A percentile compares a stretch with the other conserved stretches of the same genome.
Conservation (phyloP, 371 early-diverging fungal species). For the Lichtheimia corymbifera region DNA sequence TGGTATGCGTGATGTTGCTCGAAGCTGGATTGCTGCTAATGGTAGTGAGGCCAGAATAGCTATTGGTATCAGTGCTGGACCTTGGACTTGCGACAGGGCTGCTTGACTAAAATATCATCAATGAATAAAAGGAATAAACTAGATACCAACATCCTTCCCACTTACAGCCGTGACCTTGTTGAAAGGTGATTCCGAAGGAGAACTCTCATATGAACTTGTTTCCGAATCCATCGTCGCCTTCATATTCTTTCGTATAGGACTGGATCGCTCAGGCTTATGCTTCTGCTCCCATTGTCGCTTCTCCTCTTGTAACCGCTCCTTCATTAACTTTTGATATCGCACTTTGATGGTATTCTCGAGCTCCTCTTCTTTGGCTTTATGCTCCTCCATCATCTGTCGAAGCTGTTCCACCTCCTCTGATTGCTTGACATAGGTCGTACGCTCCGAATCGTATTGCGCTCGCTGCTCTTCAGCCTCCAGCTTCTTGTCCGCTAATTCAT, state of each 20-base stretch:
- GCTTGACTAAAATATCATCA: background rate
- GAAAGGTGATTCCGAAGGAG: background rate
- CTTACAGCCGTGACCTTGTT: conserved; percentile 1
- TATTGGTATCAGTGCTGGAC: conserved; percentile 42
- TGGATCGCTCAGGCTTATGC: conserved; percentile 20
- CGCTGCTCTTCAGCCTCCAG: conserved; percentile 24
- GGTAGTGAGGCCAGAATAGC: conserved; percentile 5
- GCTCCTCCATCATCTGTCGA: conserved; percentile 28
- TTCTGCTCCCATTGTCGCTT: conserved; percentile 35
- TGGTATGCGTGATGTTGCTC: conserved; percentile 45
- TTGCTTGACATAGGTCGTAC: conserved; percentile 19
- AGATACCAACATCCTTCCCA: background rate
- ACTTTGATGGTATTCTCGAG: conserved; percentile 39
- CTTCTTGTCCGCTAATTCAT: conserved; percentile 24
- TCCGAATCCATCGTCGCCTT: conserved; percentile 3
- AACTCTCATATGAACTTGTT: background rate
- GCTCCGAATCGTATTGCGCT: conserved; percentile 26
- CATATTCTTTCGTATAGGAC: background rate
- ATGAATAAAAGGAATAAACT: background rate
- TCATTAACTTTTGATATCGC: conserved; percentile 48
- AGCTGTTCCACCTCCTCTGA: conserved; percentile 30
- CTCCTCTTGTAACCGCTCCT: conserved; percentile 42
- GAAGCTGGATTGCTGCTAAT: conserved; percentile 8
- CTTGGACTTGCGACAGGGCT: conserved; percentile 33
- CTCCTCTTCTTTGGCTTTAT: conserved; percentile 34